Conservation (phyloP, 345 rosid genomes). For the Erucastrum elatum region DNA sequence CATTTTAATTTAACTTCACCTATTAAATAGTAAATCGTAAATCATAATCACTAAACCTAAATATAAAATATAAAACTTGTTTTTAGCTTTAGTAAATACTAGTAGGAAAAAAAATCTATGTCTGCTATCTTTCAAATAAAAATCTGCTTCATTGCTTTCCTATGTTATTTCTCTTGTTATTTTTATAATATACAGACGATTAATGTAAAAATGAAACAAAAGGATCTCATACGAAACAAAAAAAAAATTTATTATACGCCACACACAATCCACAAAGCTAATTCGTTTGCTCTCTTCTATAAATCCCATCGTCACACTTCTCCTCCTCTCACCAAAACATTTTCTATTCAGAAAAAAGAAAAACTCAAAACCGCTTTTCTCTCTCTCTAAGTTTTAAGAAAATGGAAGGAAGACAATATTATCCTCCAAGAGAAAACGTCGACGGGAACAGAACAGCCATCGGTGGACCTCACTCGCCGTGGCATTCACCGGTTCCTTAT, state of each 20-base stretch:
- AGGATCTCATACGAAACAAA: conserved; percentile 20
- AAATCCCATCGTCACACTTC: conserved; percentile 33
- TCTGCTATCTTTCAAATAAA: neutral
- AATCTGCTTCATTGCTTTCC: neutral
- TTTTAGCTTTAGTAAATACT: neutral
- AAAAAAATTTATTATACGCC: conserved; percentile 14
- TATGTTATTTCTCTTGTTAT: too few relatives aligned
- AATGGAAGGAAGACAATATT: conserved; percentile 53
- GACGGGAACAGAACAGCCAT: conserved; percentile 19
- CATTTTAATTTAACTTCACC: neutral
- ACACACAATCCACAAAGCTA: conserved; percentile 33
- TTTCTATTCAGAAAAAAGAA: neutral
- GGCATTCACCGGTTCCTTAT: conserved; percentile 97
- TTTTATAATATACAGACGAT: neutral
- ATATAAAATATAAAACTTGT: too few relatives aligned
- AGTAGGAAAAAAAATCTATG: neutral
- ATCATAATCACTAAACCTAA: too few relatives aligned
- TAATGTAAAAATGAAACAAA: neutral
- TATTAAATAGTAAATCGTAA: neutral
- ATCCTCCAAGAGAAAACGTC: conserved; percentile 40
- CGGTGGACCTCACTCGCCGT: conserved; percentile 54
- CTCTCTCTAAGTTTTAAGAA: neutral
- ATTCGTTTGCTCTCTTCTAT: conserved; percentile 28
- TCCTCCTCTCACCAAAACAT: conserved; percentile 36
- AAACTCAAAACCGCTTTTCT: neutral